phyloP scores from a whole-genome alignment of 2,329 filamentous ascomycete genomes.

The Penicillium sp. region DNA sequence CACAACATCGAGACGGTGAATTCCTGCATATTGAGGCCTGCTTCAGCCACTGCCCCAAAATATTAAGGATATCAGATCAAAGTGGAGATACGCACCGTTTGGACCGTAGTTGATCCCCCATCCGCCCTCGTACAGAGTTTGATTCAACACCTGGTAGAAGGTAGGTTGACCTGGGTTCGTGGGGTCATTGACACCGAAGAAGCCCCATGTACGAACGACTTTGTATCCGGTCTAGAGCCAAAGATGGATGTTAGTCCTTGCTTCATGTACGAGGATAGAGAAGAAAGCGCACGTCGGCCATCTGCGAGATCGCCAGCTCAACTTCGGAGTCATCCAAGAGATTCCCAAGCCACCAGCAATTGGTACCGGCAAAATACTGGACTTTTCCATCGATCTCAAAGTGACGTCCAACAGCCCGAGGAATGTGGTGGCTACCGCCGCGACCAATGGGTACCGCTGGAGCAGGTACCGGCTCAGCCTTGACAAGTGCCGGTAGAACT shows the following conservation, averaged over 20 bases:
- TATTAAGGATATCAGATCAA: not conserved
- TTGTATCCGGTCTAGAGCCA: constrained; percentile 10
- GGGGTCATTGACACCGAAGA: constrained; percentile 12
- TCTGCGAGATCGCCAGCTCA: constrained; percentile 11
- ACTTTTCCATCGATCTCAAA: constrained; percentile 16
- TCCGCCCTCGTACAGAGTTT: constrained; percentile 10
- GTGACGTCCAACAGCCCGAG: not conserved
- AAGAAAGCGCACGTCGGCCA: constrained; percentile 1
- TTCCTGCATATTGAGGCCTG: not conserved
- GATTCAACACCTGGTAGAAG: constrained; percentile 11
- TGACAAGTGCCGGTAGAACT: not conserved
- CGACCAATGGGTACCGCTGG: constrained; percentile 7
- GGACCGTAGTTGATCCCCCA: constrained; percentile 13
- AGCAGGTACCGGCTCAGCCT: not conserved
- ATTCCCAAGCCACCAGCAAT: constrained; percentile 14
- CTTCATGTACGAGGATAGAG: not conserved
- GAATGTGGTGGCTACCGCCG: not conserved
- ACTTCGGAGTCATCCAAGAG: constrained; percentile 6
- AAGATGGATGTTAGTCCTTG: not conserved
- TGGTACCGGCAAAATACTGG: constrained; percentile 14
- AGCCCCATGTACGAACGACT: constrained; percentile 13
- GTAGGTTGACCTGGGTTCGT: constrained; percentile 8
- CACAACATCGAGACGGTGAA: constrained; percentile 66
- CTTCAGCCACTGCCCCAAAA: not conserved
- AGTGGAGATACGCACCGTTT: not conserved